Base-by-base conservation (phyloP, 495 filamentous ascomycete species). In the Elaphomyces granulatus region DNA sequence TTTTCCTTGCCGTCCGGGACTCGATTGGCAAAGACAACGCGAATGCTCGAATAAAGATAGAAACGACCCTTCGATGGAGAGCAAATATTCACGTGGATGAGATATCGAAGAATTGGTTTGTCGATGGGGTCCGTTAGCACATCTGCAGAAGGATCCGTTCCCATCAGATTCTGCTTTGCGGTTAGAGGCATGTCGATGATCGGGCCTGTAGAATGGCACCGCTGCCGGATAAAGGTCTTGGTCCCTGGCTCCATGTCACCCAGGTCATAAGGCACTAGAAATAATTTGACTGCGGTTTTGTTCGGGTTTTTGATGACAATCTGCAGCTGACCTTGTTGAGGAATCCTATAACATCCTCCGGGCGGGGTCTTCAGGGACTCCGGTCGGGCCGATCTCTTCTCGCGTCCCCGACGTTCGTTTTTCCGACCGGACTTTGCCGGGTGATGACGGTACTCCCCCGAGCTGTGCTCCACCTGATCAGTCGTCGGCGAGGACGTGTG, bases 271-370 rank as follows among this genome's bases (percentile, higher is more conserved):
- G 92, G 90, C 17, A 99, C 77, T 10, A 96, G 70, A 48, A 95
- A 99, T 12, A 95, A 62, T 55, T 95, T 95, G 37, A 95, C 85
- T 3, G 87, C 87, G 3, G 87, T 95, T 54, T 94, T 95, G 65
- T 94, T 87, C 8, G 84, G 86, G 48, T 94, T 95, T 53, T 93
- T 92, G 59, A 95, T 90, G 35, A 99, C 80, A 46, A 99, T 92
- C 56, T 99, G 90, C 18, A 99, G 65, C 53, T 96, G 90, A 0
- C 90, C 90, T 50, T 87, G 82, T 53, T 94, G 83, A 0, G 90
- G 92, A 34, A 99, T 94, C 38, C 92, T 78, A 53, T 96, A 99
- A 48, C 80, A 81, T 9, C 90, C 88, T 19, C 83, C 83, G 8
- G 83, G 78, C 6, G 83, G 83, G 4, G 72, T 69, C 57, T 70